Evolutionary conservation across 441 rosid genomes (phyloP), one percentile per base, ranked within the genome.

Genomic region (Adansonia gregorii): DNA sequence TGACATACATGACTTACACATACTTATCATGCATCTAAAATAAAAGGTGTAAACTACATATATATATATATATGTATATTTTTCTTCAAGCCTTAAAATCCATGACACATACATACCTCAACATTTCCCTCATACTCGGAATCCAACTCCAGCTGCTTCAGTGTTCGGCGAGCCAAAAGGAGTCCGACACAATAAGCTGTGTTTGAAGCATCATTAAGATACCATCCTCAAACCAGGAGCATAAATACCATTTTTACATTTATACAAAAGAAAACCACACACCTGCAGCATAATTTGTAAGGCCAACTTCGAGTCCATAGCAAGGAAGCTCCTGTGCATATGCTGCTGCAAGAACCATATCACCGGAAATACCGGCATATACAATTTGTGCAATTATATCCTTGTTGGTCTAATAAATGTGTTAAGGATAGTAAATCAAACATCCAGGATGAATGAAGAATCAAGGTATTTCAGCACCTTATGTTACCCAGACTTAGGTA

Each of bases 141-240:
- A 63, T 92, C 97, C 91, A 92, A 84, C 78, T 91, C 90, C 43
- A 92, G 90, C 83, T 6, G 83, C 76, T 91, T 92, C 84, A 92
- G 75, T 3, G 87, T 90, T 8, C 95, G 91, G 15, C 96, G 92
- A 3, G 98, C 95, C 91, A 90, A 80, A 9, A 93, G 91, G 27
- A 93, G 96, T 45, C 97, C 95, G 49, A 95, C 89, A 81, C 97
- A 91, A 78, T 93, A 93, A 75, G 97, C 95, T 92, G 83, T 17
- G n/a, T 41, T 61, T 22, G 6, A 9, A 3, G 20, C 5, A 67
- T 22, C 67, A 71, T n/a, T 15, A 45, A 43, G 59, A 35, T 60
- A 41, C 5, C 55, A 2, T 11, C 4, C 39, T 3, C n/a, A 65
- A 27, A 10, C 8, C 7, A 31, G 68, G 69, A 71, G 51, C 3